Evolutionary conservation across 139 green algal species (phyloP).

Genomic region (Ulvella scutata): DNA sequence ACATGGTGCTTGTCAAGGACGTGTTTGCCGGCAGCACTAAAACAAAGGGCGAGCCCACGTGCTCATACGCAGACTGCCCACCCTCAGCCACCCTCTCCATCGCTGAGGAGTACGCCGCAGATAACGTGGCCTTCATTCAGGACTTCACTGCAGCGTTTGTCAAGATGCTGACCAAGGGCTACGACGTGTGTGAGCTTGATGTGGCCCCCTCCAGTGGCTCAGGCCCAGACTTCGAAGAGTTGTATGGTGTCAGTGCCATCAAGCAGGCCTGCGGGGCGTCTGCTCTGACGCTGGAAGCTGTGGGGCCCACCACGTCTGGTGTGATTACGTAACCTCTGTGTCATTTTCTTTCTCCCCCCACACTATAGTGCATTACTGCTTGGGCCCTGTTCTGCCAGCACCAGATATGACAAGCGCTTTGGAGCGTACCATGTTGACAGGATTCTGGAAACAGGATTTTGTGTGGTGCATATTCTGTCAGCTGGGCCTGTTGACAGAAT

Average conservation of each 20-base stretch:
- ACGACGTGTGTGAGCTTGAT: neutral
- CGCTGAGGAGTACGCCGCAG: neutral
- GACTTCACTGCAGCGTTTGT: neutral
- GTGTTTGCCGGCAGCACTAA: neutral
- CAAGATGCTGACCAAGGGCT: neutral
- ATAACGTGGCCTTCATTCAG: neutral
- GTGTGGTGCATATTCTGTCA: no score
- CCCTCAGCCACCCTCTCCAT: neutral
- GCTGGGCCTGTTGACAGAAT: no score
- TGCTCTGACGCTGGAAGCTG: no score
- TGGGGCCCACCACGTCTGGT: no score
- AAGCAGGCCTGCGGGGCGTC: neutral
- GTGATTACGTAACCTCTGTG: no score
- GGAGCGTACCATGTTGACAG: no score
- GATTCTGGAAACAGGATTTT: no score
- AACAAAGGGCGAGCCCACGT: neutral
- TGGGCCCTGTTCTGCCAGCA: no score
- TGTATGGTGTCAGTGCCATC: neutral
- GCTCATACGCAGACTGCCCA: neutral
- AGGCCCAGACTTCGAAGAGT: neutral
- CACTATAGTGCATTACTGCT: no score
- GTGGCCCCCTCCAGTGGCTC: neutral
- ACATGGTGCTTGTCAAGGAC: neutral
- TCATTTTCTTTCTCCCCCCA: no score
- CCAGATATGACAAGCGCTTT: no score